Evolutionary conservation across 2,329 filamentous ascomycete species (phyloP).

Genomic region (Fusarium sp.): DNA sequence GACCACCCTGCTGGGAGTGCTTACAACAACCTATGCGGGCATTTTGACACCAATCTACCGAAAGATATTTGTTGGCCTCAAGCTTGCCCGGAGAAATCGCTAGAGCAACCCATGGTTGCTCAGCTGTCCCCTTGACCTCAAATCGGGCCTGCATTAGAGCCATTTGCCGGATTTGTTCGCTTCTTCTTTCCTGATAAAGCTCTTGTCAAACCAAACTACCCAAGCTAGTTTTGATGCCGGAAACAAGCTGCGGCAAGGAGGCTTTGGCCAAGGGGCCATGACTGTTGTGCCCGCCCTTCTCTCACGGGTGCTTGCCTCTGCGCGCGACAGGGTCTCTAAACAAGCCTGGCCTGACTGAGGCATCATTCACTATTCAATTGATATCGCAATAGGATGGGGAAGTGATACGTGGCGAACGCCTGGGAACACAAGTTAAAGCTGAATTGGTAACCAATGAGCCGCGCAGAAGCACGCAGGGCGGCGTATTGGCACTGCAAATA

Average conservation of each 20-base stretch:
- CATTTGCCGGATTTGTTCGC: constrained; percentile 51
- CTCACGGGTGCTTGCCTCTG: constrained; percentile 31
- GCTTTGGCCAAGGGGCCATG: constrained; percentile 15
- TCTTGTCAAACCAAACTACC: constrained; percentile 35
- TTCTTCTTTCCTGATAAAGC: constrained; percentile 53
- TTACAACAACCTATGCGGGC: not conserved
- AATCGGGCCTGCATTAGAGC: constrained; percentile 22
- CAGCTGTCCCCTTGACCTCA: constrained; percentile 19
- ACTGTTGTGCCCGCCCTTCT: constrained; percentile 30
- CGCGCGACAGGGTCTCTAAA: constrained; percentile 18
- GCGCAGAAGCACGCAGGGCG: not conserved
- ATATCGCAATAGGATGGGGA: constrained; percentile 4
- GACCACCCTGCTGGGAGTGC: not conserved
- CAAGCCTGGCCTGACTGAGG: constrained; percentile 1
- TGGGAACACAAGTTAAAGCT: constrained; percentile 28
- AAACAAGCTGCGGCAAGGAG: constrained; percentile 18
- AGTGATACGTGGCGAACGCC: constrained; percentile 31
- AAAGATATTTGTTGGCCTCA: not conserved
- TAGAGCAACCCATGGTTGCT: constrained; percentile 1
- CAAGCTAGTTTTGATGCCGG: constrained; percentile 15
- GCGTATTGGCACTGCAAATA: constrained; percentile 11
- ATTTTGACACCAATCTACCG: not conserved
- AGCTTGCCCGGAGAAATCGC: constrained; percentile 4
- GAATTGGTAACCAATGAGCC: constrained; percentile 41
- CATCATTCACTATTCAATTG: not conserved